phyloP scores from a whole-genome alignment of 2,329 filamentous ascomycete species.

The Botrytis galanthina region DNA sequence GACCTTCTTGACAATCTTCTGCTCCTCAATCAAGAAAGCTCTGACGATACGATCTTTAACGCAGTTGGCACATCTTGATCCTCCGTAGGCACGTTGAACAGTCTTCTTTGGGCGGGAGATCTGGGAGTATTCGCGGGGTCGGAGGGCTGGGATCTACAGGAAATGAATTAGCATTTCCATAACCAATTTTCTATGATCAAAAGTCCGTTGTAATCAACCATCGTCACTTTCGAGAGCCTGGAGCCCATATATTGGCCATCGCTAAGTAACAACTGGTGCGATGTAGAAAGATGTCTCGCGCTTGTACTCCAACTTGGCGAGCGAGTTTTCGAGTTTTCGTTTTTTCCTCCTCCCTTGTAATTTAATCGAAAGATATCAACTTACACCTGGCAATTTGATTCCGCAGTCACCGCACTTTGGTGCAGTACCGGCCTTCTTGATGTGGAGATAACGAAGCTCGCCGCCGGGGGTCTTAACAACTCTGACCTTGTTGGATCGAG shows the following conservation, averaged over 20 bases:
- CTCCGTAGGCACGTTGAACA: conserved; percentile 96
- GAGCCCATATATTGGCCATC: neutral
- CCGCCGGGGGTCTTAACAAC: conserved; percentile 96
- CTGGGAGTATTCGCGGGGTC: conserved; percentile 94
- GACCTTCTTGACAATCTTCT: conserved; percentile 99
- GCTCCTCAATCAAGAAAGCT: conserved; percentile 99
- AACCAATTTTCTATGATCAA: neutral
- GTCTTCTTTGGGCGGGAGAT: conserved; percentile 99
- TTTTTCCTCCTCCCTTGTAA: neutral
- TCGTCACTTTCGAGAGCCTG: neutral
- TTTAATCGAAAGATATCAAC: conserved; percentile 45
- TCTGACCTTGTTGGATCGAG: conserved; percentile 93
- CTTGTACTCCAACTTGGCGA: neutral
- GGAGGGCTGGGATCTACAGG: conserved; percentile 83
- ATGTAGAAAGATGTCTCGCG: neutral
- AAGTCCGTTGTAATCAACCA: neutral
- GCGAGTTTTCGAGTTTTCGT: neutral
- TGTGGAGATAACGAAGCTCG: conserved; percentile 92
- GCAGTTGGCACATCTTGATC: conserved; percentile 97
- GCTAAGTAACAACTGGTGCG: neutral
- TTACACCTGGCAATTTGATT: conserved; percentile 95
- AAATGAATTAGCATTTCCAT: conserved; percentile 33
- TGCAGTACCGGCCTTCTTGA: conserved; percentile 98
- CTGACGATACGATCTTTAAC: conserved; percentile 97
- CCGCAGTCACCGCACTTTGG: conserved; percentile 99